Evolutionary conservation across 1,284 basidiomycete species (phyloP).

Genomic region (Austroboletus niveus): DNA sequence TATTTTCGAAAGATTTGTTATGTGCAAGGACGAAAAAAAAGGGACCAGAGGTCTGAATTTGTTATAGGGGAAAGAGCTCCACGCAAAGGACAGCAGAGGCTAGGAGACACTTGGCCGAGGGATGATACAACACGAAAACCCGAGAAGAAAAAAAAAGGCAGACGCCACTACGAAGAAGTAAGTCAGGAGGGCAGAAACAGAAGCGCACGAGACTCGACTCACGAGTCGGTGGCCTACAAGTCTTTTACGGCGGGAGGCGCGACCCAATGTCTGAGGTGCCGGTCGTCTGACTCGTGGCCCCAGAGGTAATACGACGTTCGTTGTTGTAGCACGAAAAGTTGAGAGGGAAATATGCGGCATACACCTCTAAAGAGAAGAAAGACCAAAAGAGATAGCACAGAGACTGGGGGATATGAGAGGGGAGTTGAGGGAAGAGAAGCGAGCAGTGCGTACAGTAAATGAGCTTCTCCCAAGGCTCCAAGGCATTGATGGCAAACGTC

Average conservation of each 20-base stretch:
- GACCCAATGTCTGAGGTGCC: constrained; percentile 32
- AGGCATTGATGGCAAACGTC: constrained; percentile 50
- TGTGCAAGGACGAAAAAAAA: neutral
- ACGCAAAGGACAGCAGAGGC: neutral
- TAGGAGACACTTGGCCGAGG: neutral
- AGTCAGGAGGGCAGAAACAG: constrained; percentile 4
- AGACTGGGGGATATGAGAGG: constrained; percentile 15
- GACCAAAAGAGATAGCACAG: constrained; percentile 27
- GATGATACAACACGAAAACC: constrained; percentile 12
- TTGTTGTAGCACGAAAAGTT: constrained; percentile 29
- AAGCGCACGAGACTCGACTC: no score
- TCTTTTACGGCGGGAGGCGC: constrained; percentile 27
- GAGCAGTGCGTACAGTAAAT: constrained; percentile 43
- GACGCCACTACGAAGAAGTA: neutral
- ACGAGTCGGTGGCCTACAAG: constrained; percentile 7
- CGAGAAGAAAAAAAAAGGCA: neutral
- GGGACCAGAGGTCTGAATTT: neutral
- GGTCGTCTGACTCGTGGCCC: constrained; percentile 27
- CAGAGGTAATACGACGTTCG: constrained; percentile 35
- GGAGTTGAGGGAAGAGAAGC: neutral
- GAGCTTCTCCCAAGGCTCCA: constrained; percentile 62
- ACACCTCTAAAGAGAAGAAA: constrained; percentile 30
- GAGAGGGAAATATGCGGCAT: constrained; percentile 28
- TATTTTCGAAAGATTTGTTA: constrained; percentile 2
- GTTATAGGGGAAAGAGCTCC: neutral